Percentiles rank a stretch among this genome's conserved stretches.
phyloP scores from a whole-genome alignment of 2,329 filamentous ascomycete genomes.

The Lecanicillium sp. region DNA sequence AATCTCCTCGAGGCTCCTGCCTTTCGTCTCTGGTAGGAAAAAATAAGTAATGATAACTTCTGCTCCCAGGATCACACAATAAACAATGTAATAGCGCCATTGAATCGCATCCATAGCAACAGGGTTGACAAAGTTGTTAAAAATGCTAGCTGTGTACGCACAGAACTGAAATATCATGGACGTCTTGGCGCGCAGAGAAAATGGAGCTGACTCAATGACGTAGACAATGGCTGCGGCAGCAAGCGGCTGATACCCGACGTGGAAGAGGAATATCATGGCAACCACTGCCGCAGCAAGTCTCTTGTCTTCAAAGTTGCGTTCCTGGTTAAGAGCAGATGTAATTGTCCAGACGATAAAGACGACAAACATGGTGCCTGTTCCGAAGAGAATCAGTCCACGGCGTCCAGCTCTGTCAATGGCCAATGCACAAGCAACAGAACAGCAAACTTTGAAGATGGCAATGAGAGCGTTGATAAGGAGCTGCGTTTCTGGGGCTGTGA shows the following conservation, averaged over 20 bases:
- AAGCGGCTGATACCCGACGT: slow-evolving; percentile 31
- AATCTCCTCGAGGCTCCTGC: slow-evolving; percentile 6
- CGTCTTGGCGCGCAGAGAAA: slow-evolving; percentile 16
- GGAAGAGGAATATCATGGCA: slow-evolving; percentile 36
- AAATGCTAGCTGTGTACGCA: slow-evolving; percentile 18
- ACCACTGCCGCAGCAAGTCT: slow-evolving; percentile 32
- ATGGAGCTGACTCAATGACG: slow-evolving; percentile 16
- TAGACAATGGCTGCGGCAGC: slow-evolving; percentile 37
- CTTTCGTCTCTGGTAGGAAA: slow-evolving; percentile 22
- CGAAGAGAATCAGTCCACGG: too few relatives aligned
- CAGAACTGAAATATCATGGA: slow-evolving; percentile 18
- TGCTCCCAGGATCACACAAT: slow-evolving; percentile 19
- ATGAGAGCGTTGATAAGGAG: too few relatives aligned
- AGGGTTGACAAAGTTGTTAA: slow-evolving; percentile 25
- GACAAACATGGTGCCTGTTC: slow-evolving; percentile 22
- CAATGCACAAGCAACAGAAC: too few relatives aligned
- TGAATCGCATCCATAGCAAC: slow-evolving; percentile 25
- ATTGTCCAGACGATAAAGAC: slow-evolving; percentile 27
- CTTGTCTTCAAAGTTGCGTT: slow-evolving; percentile 6
- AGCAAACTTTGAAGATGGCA: too few relatives aligned
- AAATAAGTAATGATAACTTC: slow-evolving; percentile 26
- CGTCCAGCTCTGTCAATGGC: too few relatives aligned
- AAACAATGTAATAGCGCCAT: slow-evolving; percentile 34
- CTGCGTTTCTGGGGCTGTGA: too few relatives aligned
- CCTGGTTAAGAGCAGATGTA: slow-evolving; percentile 20